Base-by-base conservation (phyloP, 257 asterid species). In the Linaria vulgaris region DNA sequence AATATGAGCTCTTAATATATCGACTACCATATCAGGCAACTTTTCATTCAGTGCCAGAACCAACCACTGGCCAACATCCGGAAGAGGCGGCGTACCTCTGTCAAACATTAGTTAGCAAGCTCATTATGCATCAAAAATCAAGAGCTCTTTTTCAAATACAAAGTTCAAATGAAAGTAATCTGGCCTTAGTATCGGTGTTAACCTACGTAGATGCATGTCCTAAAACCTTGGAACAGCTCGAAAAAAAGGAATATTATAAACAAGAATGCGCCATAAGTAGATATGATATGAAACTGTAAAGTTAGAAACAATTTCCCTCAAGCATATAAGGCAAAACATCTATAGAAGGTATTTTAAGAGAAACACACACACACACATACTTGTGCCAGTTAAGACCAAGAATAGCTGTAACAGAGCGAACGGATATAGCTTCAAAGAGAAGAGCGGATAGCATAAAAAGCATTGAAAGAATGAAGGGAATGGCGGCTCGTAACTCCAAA, bases 11-110 rank as follows among this genome's bases (percentile, higher is more conserved):
- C 99, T 82, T 77, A 90, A 17, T 65, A 90, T 65, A 65, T 80
- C 73, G 45, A 94, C 94, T 65, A 80, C 61, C 4, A 68, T 11
- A 69, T 70, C 83, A 41, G 99, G 96, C 64, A 94, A 57, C 69
- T 82, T 85, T 75, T 94, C 97, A 20, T 94, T 94, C 69, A 84
- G 73, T 0, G 94, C 82, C 57, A 94, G 86, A 74, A 94, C 82
- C 73, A 90, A 52, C 99, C 99, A 94, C 78, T 94, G 99, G 70
- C 99, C 97, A 43, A 79, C 83, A 76, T 94, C 99, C 41, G 99
- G 99, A 69, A 94, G 97, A 69, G 99, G 96, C 6, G 88, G 83
- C 30, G 88, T 74, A 22, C 54, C 80, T 22, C 99, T 94, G 90
- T 61, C 69, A 71, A 72, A 69, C 51, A 72, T 56, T 61, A n/a